Evolutionary conservation across 2,329 filamentous ascomycete genomes (phyloP), one percentile per base, ranked within the genome.

Genomic region (Elsinoe fawcettii): DNA sequence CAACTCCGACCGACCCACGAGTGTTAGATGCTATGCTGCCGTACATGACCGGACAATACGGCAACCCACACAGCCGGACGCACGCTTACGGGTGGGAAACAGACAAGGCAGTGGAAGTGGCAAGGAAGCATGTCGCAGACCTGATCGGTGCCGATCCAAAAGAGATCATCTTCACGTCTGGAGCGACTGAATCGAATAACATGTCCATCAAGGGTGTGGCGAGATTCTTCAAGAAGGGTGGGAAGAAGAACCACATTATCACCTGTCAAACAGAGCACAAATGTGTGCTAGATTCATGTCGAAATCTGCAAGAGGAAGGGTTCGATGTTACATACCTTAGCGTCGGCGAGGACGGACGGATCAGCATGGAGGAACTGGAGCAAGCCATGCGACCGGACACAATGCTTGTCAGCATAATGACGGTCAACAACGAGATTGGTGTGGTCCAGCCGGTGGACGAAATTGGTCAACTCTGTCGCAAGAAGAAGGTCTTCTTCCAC

Each of bases 201-300:
- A 99, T 99, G 93, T 96, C 90, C 73, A 90, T 99, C 76, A 99
- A 99, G 76, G 93, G 93, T 62, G 92, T 99, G 7, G 91, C 93
- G 18, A 82, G 92, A 62, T 99, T 99, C 75, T 96, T 96, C 70
- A 90, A 90, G 63, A 84, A 89, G 58, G 85, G 83, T 2, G 91
- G 90, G 66, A 96, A 96, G 83, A 97, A 97, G 84, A 96, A 88
- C 76, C 93, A 99, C 73, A 92, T 99, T 68, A 90, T 99, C 72
- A 99, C 93, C 22, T 90, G 85, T 37, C 93, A 97, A 76, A 99
- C 93, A 0, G 93, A 99, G 75, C 93, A 99, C 80, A 99, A 99
- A 77, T 99, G 93, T 73, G 93, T 99, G 14, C 80, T 99, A 55
- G 93, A 99, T 75, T 96, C 91, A 75, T 97, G 92, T 73, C 82